Base-by-base conservation (phyloP, 805 yeast genomes). In the Lachancea mirantina region DNA sequence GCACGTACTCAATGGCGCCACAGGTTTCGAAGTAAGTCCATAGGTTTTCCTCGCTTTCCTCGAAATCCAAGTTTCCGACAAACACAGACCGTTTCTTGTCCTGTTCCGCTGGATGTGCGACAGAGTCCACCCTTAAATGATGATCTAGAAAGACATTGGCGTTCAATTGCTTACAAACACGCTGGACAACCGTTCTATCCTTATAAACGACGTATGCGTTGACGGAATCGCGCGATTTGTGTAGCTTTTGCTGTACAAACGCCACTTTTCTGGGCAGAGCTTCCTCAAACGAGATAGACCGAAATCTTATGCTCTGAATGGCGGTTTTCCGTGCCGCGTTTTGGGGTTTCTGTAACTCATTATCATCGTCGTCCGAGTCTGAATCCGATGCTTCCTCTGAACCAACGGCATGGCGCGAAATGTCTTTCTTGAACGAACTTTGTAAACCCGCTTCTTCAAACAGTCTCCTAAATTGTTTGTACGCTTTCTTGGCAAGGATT, bases 21-120 rank as follows among this genome's bases (percentile, higher is more conserved):
- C 77, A 67, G 2, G 49, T 57, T 40, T 65, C 67, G 62, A 92
- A 92, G 55, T 79, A 84, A 34, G 66, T 70, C 94, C 95, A 92
- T 21, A 92, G 65, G 20, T 76, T 69, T 56, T 92, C 98, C 59
- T 92, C 99, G 38, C 72, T 72, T 55, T 84, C 95, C 56, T 85
- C 95, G 53, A 92, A 92, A 52, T 85, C 94, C 41, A 92, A 65
- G 57, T 92, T 89, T 18, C 99, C 99, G 14, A 92, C 85, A 53
- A 92, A 92, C 15, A 92, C 74, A 14, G 89, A 78, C 37, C 87
- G 71, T 52, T 78, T 81, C 57, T 80, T 78, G 47, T 85, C 95
- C 49, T 83, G 87, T 41, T 78, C 75, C 10, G 85, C 67, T 14
- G 98, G 97, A 55, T 87, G 95, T 0, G 94, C 73, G n/a, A 88